Percentiles rank a stretch among this genome's conserved stretches.
phyloP scores from a whole-genome alignment of 345 rosid genomes.

The Cardamine occulta region DNA sequence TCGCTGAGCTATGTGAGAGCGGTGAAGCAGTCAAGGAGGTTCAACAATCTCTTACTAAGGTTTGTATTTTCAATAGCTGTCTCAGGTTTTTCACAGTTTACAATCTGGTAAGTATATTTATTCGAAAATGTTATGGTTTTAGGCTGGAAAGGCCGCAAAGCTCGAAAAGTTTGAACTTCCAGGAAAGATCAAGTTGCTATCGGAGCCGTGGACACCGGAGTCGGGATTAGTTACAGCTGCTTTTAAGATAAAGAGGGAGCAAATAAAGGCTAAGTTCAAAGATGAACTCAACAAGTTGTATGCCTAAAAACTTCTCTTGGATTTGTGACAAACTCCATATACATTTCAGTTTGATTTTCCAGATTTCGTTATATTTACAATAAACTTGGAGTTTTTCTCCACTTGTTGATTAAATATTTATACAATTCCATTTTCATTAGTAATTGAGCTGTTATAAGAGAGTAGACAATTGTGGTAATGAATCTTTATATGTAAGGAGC shows the following conservation, averaged over 20 bases:
- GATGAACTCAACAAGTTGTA: conserved; percentile 71
- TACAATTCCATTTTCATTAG: neutral
- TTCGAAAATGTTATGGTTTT: conserved; percentile 26
- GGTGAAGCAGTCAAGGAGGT: conserved; percentile 69
- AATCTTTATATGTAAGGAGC: neutral
- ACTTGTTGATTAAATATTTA: neutral
- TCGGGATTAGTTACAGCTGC: conserved; percentile 73
- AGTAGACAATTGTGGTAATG: neutral
- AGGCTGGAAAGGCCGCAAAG: conserved; percentile 70
- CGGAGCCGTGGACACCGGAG: conserved; percentile 88
- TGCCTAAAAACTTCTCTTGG: conserved; percentile 37
- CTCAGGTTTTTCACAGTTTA: neutral
- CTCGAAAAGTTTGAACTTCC: conserved; percentile 82
- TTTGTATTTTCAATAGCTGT: conserved; percentile 36
- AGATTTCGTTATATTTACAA: conserved; percentile 13
- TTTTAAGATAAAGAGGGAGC: conserved; percentile 25
- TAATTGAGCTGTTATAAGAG: neutral
- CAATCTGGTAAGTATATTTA: neutral
- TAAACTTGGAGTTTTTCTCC: neutral
- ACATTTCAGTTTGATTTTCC: conserved; percentile 20
- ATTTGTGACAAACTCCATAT: conserved; percentile 18
- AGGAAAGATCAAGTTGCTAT: conserved; percentile 68
- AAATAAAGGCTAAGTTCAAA: conserved; percentile 60
- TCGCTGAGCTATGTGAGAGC: conserved; percentile 66
- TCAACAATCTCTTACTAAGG: conserved; percentile 68